Base-by-base conservation (phyloP, 129 eudicot genomes). In the Tagetes erecta region DNA sequence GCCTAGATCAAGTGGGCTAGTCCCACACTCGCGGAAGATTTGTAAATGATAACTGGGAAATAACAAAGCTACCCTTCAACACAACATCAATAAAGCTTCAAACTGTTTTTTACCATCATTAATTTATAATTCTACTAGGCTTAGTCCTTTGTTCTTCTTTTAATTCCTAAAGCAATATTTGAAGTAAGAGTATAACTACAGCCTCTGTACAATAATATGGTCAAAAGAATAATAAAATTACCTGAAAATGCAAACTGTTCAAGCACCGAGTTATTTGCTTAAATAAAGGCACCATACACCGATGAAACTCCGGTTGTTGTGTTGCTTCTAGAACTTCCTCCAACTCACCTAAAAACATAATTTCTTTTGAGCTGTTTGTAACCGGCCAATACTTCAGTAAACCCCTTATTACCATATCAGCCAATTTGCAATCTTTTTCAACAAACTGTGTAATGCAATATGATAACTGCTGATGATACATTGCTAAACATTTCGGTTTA, bases 271-370 rank as follows among this genome's bases (percentile, higher is more conserved):
- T 75, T 36, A 91, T 83, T 78, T 85, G 95, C 67, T 78, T 87
- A 67, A 91, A 91, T 75, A 91, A 83, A 56, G 90, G 87, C 50
- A 88, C 95, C 92, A 88, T 91, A 68, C 95, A 88, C 4, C 92
- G 90, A 76, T 88, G 95, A 76, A 91, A 91, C 39, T 91, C 95
- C 0, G 88, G 90, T 36, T 74, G 84, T 76, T 88, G 97, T 8
- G 95, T 88, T 44, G 87, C 90, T 83, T 91, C 97, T 72, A 91
- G 75, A 66, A 91, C 92, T 81, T 91, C 97, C 71, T 91, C 97
- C 80, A 91, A 75, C 80, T 88, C 97, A 57, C 84, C 80, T 33
- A 91, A 88, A 56, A 91, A 91, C 92, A 91, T 79, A 59, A 91
- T 86, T 75, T 91, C 97, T 85, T 91, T 91, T 4, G 92, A 80